A percentile compares a stretch with the other conserved stretches of the same genome.
Evolutionary conservation across 1,139 yeast genomes (phyloP).

Genomic region (Blastobotrys apis): DNA sequence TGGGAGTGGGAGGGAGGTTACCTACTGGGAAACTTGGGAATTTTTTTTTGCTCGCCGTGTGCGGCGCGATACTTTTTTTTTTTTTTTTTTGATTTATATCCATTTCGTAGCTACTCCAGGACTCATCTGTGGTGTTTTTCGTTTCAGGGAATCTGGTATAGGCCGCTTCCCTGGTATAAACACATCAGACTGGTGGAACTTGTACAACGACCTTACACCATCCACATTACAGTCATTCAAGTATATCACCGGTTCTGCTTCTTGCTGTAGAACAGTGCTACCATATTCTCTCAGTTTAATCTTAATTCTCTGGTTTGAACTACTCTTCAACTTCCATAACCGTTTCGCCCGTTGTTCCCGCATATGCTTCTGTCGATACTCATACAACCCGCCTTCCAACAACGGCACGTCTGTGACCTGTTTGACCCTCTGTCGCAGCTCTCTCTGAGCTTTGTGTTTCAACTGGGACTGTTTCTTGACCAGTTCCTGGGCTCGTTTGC

Average conservation of each 20-base stretch:
- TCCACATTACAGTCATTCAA: slow-evolving; percentile 5
- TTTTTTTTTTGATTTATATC: slow-evolving; percentile 1
- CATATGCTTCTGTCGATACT: slow-evolving; percentile 8
- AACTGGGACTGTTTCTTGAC: neutral
- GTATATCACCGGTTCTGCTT: slow-evolving; percentile 10
- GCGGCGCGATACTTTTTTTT: neutral
- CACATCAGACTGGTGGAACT: slow-evolving; percentile 6
- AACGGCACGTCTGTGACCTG: slow-evolving; percentile 11
- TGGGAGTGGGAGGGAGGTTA: neutral
- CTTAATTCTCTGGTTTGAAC: neutral
- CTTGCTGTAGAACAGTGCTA: neutral
- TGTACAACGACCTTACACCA: slow-evolving; percentile 9
- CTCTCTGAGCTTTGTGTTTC: slow-evolving; percentile 4
- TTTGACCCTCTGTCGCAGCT: slow-evolving; percentile 4
- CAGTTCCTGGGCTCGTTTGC: slow-evolving; percentile 4
- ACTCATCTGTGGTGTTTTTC: neutral
- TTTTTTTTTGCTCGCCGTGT: neutral
- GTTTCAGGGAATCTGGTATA: no score
- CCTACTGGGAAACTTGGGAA: neutral
- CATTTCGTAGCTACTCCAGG: slow-evolving; percentile 9
- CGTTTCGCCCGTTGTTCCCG: neutral
- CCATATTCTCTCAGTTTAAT: slow-evolving; percentile 7
- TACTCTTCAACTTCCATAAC: slow-evolving; percentile 8
- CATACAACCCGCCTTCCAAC: slow-evolving; percentile 13
- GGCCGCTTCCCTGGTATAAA: slow-evolving; percentile 8